Evolutionary conservation across 2,329 filamentous ascomycete species (phyloP), one percentile per base, ranked within the genome.

Genomic region (Bisporella sp.): DNA sequence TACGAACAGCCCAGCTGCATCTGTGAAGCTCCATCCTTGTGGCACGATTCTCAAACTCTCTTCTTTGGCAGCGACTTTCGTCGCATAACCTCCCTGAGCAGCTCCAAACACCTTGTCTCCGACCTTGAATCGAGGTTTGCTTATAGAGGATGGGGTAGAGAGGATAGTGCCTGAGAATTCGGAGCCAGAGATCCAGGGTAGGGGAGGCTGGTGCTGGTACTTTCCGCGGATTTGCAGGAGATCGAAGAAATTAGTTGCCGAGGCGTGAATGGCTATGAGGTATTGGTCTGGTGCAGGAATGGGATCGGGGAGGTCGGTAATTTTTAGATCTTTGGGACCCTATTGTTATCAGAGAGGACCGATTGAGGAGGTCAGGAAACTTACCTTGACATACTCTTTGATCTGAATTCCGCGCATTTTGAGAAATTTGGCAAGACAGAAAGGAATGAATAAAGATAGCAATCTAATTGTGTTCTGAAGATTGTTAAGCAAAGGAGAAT

Each of bases 191-290:
- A 92, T 72, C 90, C 91, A 96, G 32, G 91, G 91, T 45, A 96
- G 83, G 12, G 53, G 82, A 0, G 90, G 90, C 62, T 96, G 91
- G 66, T 89, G 79, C 66, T 97, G 92, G 71, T 97, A 97, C 79
- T 95, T 95, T 50, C 92, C 92, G 64, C 89, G 85, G 64, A 96
- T 89, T 66, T 97, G 92, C 49, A 97, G 81, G 51, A 96, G 86
- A 68, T 97, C 92, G 74, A 96, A 97, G 78, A 97, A 97, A 73
- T 97, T 97, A 62, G 89, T 88, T 21, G 89, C 92, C 0, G 87
- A 79, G 44, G 92, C 89, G 69, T 89, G 87, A 62, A 97, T 87
- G 64, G 84, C 79, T 66, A 97, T 87, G 56, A 95, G 76, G 67
- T 96, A 97, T 71, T 96, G 82, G 64, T 87, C 73, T 32, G 81